phyloP scores from a whole-genome alignment of 345 rosid genomes.

The Aethionema arabicum region DNA sequence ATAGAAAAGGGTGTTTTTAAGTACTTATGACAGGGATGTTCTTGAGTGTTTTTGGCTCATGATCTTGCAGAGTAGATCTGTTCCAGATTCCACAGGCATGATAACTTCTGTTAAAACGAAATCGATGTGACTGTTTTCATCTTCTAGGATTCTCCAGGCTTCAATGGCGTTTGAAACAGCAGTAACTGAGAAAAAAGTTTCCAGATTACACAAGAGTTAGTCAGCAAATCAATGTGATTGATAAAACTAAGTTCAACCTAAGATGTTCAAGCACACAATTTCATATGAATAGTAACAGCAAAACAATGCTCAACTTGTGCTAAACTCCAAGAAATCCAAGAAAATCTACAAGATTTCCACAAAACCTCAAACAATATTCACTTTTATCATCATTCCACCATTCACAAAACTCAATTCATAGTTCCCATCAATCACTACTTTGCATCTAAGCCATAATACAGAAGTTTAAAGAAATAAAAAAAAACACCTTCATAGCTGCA shows the following conservation, averaged over 20 bases:
- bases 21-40: constrained; percentile 75
- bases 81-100: constrained; percentile 75
- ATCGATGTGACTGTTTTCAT: constrained; percentile 56
- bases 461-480: background rate
- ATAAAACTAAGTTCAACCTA: background rate
- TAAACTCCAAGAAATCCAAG: no score
- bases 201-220: constrained; percentile 23
- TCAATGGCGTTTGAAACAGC: constrained; percentile 61
- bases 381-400: no score
- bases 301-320: background rate
- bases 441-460: background rate
- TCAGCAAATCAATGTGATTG: constrained; percentile 20
- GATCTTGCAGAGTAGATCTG: constrained; percentile 67
- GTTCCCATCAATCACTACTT: no score
- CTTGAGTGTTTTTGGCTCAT: constrained; percentile 64
- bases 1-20: constrained; percentile 7
- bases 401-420: no score
- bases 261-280: background rate
- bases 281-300: background rate
- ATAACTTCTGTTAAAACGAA: constrained; percentile 73
- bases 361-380: no score
- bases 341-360: no score
- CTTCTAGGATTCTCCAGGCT: constrained; percentile 75
- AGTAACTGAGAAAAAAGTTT: constrained; percentile 44
- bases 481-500: constrained; percentile 79